Base-by-base conservation (phyloP, 1,284 basidiomycete species). In the Amylostereum areolatum region DNA sequence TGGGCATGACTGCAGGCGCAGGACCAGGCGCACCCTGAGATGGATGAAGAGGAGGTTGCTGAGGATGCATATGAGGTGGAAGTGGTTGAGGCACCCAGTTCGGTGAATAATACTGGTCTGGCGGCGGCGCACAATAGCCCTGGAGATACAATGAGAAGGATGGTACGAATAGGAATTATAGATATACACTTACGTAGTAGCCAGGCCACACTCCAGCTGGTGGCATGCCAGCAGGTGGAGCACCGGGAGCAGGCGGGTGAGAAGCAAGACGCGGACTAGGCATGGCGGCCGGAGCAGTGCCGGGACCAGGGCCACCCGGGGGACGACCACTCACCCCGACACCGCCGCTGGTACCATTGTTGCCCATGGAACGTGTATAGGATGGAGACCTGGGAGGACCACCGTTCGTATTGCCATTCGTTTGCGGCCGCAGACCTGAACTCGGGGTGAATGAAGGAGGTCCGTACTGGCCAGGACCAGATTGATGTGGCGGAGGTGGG, bases 231-330 rank as follows among this genome's bases (percentile, higher is more conserved):
- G 58, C 55, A 12, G 76, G 73, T 56, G 77, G 78, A 34, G 71
- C 73, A 42, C 71, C 67, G 52, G 77, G 78, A 41, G 70, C 66
- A 53, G 77, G 78, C n/a, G 80, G 72, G 53, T 73, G 75, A 40
- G 73, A 74, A n/a, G 71, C 75, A 59, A 87, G 65, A 46, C 84
- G 77, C 31, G 85, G 85, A 62, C 83, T 86, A 30, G 79, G 70
- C 67, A 85, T 67, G 18, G 73, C 78, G 1, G 73, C 55, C n/a
- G 74, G 66, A 55, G 72, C 65, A 40, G 56, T 41, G 42, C 66
- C 64, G 3, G 73, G 66, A 28, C 77, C 74, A 18, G 80, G 76
- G 30, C 75, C 74, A 48, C 70, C 68, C 53, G 76, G 72, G 47
- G 80, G 76, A 49, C 83, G 77, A 45, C 76, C 71, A 34, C 74